Percentiles rank a stretch among this genome's conserved stretches.
These are phyloP conservation scores for Candida rishiriensis DNA, from an alignment of 805 yeast species.

Conservation along the genomic window DNA sequence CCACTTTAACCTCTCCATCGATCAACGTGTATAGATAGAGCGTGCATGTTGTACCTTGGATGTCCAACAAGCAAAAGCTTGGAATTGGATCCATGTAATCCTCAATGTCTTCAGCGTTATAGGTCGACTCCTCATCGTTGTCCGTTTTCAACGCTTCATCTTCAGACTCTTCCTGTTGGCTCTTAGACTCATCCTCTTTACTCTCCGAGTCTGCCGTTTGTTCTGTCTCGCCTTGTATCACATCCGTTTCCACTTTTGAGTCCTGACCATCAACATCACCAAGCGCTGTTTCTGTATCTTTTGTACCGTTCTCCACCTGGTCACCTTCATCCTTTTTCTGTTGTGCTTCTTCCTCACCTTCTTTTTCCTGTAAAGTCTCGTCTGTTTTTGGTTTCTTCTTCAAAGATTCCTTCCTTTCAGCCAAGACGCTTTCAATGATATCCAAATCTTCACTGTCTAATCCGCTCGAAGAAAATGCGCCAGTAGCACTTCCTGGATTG, in stretches of 20 bases:
- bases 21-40: constrained; percentile 79
- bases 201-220: neutral
- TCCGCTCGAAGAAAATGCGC: constrained; percentile 72
- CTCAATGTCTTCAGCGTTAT: constrained; percentile 23
- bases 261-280: constrained; percentile 11
- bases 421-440: constrained; percentile 30
- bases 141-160: constrained; percentile 1
- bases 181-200: neutral
- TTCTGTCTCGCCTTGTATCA: neutral
- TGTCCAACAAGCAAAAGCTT: constrained; percentile 83
- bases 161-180: constrained; percentile 7
- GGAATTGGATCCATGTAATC: constrained; percentile 50
- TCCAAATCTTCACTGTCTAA: constrained; percentile 50
- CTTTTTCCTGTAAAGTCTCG: neutral
- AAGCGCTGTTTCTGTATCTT: constrained; percentile 1
- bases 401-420: constrained; percentile 11
- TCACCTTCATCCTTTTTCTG: constrained; percentile 10
- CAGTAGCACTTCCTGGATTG: constrained; percentile 97
- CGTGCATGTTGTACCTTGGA: constrained; percentile 74
- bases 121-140: constrained; percentile 17
- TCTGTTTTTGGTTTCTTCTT: constrained; percentile 5
- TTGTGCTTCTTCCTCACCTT: constrained; percentile 3
- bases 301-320: constrained; percentile 17
- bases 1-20: constrained; percentile 84
- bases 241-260: constrained; percentile 11